Evolutionary conservation across 805 yeast species (phyloP), one percentile per base, ranked within the genome.

Genomic region (Ogataea glucozyma): DNA sequence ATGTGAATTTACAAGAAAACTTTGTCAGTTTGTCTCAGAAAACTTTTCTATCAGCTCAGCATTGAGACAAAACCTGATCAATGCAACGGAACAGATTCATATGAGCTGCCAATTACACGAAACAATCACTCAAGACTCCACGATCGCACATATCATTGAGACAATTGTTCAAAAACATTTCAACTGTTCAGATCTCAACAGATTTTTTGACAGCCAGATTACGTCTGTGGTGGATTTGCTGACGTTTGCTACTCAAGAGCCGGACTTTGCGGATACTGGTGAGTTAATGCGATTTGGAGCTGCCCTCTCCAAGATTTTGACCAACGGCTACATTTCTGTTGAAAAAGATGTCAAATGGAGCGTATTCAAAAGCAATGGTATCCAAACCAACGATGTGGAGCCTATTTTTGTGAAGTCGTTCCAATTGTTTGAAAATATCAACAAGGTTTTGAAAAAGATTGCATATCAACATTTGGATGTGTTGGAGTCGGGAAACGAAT

Each of bases 1-100:
- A 40, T 62, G 70, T 3, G 55, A 64, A 5, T 22, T 51, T 0
- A 20, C 57, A 14, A 37, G 26, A 19, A 56, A 52, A 6, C 47
- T 64, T 8, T 47, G 54, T 11, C 23, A 42, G 4, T 61, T 47
- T 43, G 49, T 55, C 9, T 39, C 56, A 14, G 31, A 32, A 3
- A 57, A 61, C 40, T 60, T 60, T 23, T 34, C 37, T 6, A 26
- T 53, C 2, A 38, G 44, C 31, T 30, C 33, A 6, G 27, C 38
- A 7, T 29, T 48, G 17, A 53, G 49, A 37, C 20, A 44, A 12
- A 24, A 31, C 13, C 18, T 62, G 8, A 33, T 55, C 16, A 41
- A 44, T 26, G 21, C 42, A 11, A 43, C 56, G 7, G 61, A 58
- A 40, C 32, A 51, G 33, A 33, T 53, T 12, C 43, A 46, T 8